Base-by-base conservation (phyloP, 2,329 filamentous ascomycete genomes). In the Cryphonectria radicalis region DNA sequence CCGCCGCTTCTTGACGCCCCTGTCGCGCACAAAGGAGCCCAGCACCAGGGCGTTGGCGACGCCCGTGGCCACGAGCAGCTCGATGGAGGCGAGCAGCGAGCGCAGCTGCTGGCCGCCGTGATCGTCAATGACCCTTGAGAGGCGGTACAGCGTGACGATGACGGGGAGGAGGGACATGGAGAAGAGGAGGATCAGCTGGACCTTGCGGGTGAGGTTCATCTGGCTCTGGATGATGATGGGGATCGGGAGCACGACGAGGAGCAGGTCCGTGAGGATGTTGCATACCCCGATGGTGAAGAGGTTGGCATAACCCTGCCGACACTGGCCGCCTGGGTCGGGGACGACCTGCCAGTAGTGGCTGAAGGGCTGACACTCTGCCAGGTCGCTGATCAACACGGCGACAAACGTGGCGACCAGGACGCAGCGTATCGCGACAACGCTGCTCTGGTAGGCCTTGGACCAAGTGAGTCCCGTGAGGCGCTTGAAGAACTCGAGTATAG, bases 11-110 rank as follows among this genome's bases (percentile, higher is more conserved):
- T 98, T 98, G 57, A 94, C 84, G 37, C 96, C 96, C 68, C 93
- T 89, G 79, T 98, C 95, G 19, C 95, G 89, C 40, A 98, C 90
- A 77, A 98, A 98, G 0, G 95, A 97, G 17, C 95, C 95, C 3
- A 99, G 88, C 0, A 98, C 93, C 28, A 99, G 86, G 3, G 92
- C 91, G 79, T 98, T 99, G 17, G 95, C 93, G 0, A 97, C 92
- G 0, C 90, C 90, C 0, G 95, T 93, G 6, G 96, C 95, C 66
- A 95, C 95, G 0, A 98, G 86, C 10, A 98, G 92, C 78, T 99
- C 96, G 25, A 97, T 86, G 0, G 95, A 97, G 5, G 96, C 96
- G 74, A 97, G 86, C 1, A 98, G 88, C 0, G 95, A 97, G 62
- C 96, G 92, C 75, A 92, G 94, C 77, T 96, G 94, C 79, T 98